phyloP scores from a whole-genome alignment of 345 rosid genomes.

The Eucalyptus tenuipes region DNA sequence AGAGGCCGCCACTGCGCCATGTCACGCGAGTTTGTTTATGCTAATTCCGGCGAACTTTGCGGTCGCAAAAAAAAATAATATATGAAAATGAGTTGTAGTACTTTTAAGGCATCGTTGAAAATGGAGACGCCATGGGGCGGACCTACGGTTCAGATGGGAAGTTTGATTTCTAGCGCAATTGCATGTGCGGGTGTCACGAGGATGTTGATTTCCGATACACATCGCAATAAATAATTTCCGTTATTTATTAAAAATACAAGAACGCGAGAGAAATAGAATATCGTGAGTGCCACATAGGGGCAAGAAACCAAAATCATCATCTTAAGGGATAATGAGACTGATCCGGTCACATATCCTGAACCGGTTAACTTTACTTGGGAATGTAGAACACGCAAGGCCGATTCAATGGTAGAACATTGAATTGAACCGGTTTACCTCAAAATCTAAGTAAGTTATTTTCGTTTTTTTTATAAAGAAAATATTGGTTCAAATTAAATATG shows the following conservation, averaged over 20 bases:
- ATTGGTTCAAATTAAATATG: background rate
- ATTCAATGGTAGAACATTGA: background rate
- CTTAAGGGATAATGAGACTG: too few relatives aligned
- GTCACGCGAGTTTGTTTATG: background rate
- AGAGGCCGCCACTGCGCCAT: background rate
- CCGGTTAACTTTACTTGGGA: fast-evolving
- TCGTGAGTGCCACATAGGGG: fast-evolving
- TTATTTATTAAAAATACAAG: background rate
- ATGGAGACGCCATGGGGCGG: background rate
- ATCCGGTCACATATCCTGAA: fast-evolving
- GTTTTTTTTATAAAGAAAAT: background rate
- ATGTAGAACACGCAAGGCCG: background rate
- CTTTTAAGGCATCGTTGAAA: background rate
- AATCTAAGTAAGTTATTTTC: background rate
- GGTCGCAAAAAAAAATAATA: background rate
- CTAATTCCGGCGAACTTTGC: constrained; percentile 21
- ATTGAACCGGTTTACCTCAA: background rate
- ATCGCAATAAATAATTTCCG: background rate
- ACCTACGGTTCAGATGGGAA: constrained; percentile 2
- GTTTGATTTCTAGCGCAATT: constrained; percentile 26
- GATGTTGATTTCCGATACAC: background rate
- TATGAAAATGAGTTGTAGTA: background rate
- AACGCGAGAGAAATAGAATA: fast-evolving
- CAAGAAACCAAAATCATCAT: background rate
- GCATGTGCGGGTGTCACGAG: constrained; percentile 31